Conservation (phyloP, 371 early-diverging fungal genomes). For the Haplosporangium sp. region DNA sequence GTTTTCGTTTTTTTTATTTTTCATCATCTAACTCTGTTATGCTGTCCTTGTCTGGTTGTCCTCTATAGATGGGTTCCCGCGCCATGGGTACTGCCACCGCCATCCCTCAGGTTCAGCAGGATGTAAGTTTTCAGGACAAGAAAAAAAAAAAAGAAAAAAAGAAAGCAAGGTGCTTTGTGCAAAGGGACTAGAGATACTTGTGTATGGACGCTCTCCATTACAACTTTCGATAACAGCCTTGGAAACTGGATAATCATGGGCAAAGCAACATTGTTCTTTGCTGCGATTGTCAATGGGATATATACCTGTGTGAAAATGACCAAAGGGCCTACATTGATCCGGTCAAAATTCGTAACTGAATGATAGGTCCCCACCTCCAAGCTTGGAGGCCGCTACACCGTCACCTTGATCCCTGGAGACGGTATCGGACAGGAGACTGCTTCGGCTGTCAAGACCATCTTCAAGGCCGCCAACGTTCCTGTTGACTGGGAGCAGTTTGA, state of each 20-base stretch:
- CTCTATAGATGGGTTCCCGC: conserved; percentile 53
- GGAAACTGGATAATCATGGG: background rate
- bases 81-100: conserved; percentile 52
- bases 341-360: background rate
- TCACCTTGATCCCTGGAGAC: conserved; percentile 97
- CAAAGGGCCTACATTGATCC: background rate
- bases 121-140: conserved; percentile 35
- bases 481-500: conserved; percentile 96
- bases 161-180: too few species aligned
- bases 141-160: background rate
- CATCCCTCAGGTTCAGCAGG: conserved; percentile 37
- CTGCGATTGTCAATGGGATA: too few species aligned
- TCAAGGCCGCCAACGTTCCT: conserved; percentile 91
- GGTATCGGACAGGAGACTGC: conserved; percentile 96
- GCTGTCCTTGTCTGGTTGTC: background rate
- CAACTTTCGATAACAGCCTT: too few species aligned
- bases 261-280: background rate
- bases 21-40: background rate
- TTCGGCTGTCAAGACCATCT: conserved; percentile 90
- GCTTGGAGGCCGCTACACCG: conserved; percentile 93
- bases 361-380: conserved; percentile 57
- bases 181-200: too few species aligned
- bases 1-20: background rate
- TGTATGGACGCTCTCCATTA: too few species aligned
- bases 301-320: background rate